Percentiles rank a stretch among this genome's conserved stretches.
Evolutionary conservation across 2,329 filamentous ascomycete species (phyloP).

Genomic region (Periconia sp.): DNA sequence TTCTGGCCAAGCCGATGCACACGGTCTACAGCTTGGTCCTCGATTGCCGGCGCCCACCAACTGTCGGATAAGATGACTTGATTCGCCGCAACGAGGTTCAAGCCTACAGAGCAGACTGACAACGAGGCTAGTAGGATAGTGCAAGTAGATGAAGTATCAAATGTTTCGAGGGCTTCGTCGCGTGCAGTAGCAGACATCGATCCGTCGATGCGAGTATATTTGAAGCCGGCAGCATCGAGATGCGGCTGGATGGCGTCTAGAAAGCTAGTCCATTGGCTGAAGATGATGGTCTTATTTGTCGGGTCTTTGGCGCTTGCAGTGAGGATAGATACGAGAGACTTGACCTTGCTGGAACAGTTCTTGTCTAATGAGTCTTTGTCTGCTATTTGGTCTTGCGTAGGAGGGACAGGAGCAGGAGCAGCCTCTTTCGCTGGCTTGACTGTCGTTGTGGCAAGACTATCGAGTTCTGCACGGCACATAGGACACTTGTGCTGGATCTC

Average conservation of each 20-base stretch:
- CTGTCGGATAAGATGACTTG: slow-evolving; percentile 83
- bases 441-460: slow-evolving; percentile 54
- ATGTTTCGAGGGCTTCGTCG: slow-evolving; percentile 71
- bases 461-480: slow-evolving; percentile 76
- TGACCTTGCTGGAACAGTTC: slow-evolving; percentile 78
- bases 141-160: slow-evolving; percentile 71
- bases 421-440: slow-evolving; percentile 69
- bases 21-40: slow-evolving; percentile 88
- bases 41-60: slow-evolving; percentile 91
- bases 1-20: slow-evolving; percentile 87
- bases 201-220: slow-evolving; percentile 78
- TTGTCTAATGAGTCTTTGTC: slow-evolving; percentile 60
- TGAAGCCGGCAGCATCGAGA: slow-evolving; percentile 65
- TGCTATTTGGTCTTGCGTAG: slow-evolving; percentile 45
- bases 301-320: slow-evolving; percentile 68
- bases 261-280: slow-evolving; percentile 80
- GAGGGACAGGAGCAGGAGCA: slow-evolving; percentile 24
- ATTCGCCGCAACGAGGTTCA: slow-evolving; percentile 86
- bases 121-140: slow-evolving; percentile 83
- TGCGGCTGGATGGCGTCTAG: slow-evolving; percentile 74
- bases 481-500: slow-evolving; percentile 80
- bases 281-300: slow-evolving; percentile 72
- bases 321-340: slow-evolving; percentile 77
- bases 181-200: slow-evolving; percentile 74
- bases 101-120: slow-evolving; percentile 80